Evolutionary conservation across 495 filamentous ascomycete genomes (phyloP).

Genomic region (Hypoxylon trugodes): DNA sequence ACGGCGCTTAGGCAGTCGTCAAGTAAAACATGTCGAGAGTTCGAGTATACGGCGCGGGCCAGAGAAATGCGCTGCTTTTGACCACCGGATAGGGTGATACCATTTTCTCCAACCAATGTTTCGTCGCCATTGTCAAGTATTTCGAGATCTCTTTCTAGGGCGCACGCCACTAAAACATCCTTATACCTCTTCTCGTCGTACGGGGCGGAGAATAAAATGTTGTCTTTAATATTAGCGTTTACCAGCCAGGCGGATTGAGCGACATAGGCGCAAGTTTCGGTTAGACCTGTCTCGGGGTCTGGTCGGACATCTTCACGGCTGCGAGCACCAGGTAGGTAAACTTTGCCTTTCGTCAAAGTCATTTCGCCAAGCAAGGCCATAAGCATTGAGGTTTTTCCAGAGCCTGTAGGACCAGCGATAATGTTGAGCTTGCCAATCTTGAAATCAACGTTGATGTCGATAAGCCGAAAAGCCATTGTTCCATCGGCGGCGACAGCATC

Average conservation of each 20-base stretch:
- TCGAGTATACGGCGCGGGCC: constrained; percentile 91
- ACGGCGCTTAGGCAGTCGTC: constrained; percentile 98
- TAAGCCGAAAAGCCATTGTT: constrained; percentile 78
- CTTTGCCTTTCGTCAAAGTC: constrained; percentile 81
- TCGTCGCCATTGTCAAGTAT: constrained; percentile 93
- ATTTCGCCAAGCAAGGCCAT: constrained; percentile 99
- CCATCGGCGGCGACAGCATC: constrained; percentile 66
- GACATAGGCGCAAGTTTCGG: constrained; percentile 94
- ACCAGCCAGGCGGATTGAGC: constrained; percentile 98
- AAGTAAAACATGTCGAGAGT: constrained; percentile 85
- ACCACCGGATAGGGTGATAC: constrained; percentile 94
- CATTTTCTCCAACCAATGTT: constrained; percentile 96
- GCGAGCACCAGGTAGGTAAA: constrained; percentile 82
- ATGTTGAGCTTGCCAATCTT: constrained; percentile 83
- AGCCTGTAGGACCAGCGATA: constrained; percentile 90
- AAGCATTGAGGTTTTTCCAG: constrained; percentile 91
- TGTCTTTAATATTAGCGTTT: constrained; percentile 94
- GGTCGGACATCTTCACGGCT: constrained; percentile 84
- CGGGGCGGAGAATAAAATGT: constrained; percentile 89
- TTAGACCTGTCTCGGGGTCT: constrained; percentile 84
- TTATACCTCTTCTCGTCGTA: constrained; percentile 86
- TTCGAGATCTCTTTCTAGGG: constrained; percentile 89
- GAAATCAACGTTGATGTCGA: constrained; percentile 81
- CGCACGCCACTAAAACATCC: constrained; percentile 88
- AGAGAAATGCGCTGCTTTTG: constrained; percentile 98